Conservation (phyloP, 352 stramenopile species). For the Pythium aristosporum region DNA sequence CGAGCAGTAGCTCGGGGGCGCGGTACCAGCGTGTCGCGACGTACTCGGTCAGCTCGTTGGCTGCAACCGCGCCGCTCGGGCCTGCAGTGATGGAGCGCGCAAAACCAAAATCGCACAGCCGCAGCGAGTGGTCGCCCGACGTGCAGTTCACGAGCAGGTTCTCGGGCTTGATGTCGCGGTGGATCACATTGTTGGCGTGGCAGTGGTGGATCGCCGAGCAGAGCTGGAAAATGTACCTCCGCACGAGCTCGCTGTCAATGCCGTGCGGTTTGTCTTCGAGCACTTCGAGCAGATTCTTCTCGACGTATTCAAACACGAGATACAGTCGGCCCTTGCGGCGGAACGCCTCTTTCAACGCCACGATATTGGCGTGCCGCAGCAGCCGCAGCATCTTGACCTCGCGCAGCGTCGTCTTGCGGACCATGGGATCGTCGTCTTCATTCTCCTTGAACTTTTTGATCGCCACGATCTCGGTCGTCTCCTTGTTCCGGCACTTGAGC, state of each 20-base stretch:
- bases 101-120: constrained; percentile 99
- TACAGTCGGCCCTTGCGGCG: constrained; percentile 96
- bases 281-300: constrained; percentile 95
- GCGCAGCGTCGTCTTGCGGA: constrained; percentile 92
- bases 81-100: constrained; percentile 65
- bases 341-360: constrained; percentile 97
- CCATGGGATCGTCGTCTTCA: constrained; percentile 89
- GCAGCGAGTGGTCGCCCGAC: constrained; percentile 94
- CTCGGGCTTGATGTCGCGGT: constrained; percentile 99
- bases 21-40: constrained; percentile 99
- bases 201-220: constrained; percentile 97
- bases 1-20: constrained; percentile 98
- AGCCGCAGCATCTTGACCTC: constrained; percentile 99
- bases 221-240: constrained; percentile 98
- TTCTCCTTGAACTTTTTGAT: constrained; percentile 99
- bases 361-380: constrained; percentile 98
- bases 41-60: constrained; percentile 97
- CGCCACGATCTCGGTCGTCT: constrained; percentile 96
- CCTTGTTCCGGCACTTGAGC: constrained; percentile 92
- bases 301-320: constrained; percentile 98
- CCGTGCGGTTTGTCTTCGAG: constrained; percentile 90
- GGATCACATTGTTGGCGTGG: constrained; percentile 95
- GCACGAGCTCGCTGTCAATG: constrained; percentile 91
- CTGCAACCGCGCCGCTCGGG: constrained; percentile 48
- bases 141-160: constrained; percentile 97